Evolutionary conservation across 176 grass and related monocot species (phyloP), one percentile per base, ranked within the genome.

Genomic region (Thalia dealbata): DNA sequence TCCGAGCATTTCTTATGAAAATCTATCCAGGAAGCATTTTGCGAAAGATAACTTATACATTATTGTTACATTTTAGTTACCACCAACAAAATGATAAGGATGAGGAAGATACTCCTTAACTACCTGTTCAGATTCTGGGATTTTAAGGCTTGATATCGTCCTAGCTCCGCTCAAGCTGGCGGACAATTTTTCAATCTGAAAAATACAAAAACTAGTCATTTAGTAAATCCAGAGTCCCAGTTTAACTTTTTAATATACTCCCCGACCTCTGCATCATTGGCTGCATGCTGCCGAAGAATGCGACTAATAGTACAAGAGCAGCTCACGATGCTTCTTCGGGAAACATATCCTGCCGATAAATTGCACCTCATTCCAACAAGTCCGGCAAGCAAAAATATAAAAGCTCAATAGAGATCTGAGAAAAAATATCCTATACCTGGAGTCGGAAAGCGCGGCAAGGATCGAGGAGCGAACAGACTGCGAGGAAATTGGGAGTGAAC

Each of bases 101-200:
- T 16, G 27, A 60, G 55, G 50, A 41, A 4, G 35, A 12, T 16
- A 63, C 41, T 58, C 58, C 12, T 72, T 45, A 15, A 73, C n/a
- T 13, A 75, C 73, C 41, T 63, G 56, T 62, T 38, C 38, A 46
- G 55, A 56, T 28, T 58, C 73, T 2, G 73, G 58, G 26, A 22
- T 58, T 75, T 75, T 75, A 38, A 50, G 16, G 16, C 10, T 63
- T n/a, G 73, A 75, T 41, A 75, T 48, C 6, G 38, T 50, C 41
- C 73, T 61, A 26, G 23, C 28, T 15, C 58, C 73, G 14, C 38
- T 45, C 7, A 45, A 43, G 7, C 41, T 42, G 58, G 50, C 14
- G 10, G n/a, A 46, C 16, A 75, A 63, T n/a, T 75, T n/a, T 27
- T 56, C 7, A 15, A 48, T 35, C 73, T 75, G 73, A 46, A 21